phyloP scores from a whole-genome alignment of 108 stramenopile genomes.

The Pseudonitzschia delicatissima region DNA sequence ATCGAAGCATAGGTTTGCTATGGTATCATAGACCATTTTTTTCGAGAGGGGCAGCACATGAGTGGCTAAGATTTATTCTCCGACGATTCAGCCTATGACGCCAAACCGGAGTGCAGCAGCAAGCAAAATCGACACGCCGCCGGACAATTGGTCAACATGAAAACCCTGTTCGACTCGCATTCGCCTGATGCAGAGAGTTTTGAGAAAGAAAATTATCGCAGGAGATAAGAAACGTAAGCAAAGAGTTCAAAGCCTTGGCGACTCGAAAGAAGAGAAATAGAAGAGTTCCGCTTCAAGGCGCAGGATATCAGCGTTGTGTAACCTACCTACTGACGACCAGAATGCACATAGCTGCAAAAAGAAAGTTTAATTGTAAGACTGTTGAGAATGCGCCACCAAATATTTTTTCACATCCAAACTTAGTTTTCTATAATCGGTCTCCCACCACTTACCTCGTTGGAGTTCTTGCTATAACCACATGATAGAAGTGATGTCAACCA shows the following conservation, averaged over 20 bases:
- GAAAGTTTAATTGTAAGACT: no score
- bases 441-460: conserved; percentile 27
- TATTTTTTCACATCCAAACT: no score
- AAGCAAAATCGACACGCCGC: conserved; percentile 82
- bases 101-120: conserved; percentile 36
- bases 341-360: conserved; percentile 55
- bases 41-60: no score
- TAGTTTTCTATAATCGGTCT: neutral
- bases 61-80: no score
- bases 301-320: neutral
- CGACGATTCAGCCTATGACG: no score
- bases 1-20: no score
- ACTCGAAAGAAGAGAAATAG: neutral
- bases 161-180: conserved; percentile 67
- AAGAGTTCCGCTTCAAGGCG: no score
- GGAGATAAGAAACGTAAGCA: neutral
- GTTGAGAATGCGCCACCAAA: neutral
- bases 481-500: no score
- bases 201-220: neutral
- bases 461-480: conserved; percentile 48
- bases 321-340: conserved; percentile 55
- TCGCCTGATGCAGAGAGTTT: conserved; percentile 33
- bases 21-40: no score
- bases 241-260: neutral
- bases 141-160: conserved; percentile 76